Percentiles rank a stretch among this genome's conserved stretches.
phyloP scores from a whole-genome alignment of 2,329 filamentous ascomycete species.

The Colletotrichum sp. region DNA sequence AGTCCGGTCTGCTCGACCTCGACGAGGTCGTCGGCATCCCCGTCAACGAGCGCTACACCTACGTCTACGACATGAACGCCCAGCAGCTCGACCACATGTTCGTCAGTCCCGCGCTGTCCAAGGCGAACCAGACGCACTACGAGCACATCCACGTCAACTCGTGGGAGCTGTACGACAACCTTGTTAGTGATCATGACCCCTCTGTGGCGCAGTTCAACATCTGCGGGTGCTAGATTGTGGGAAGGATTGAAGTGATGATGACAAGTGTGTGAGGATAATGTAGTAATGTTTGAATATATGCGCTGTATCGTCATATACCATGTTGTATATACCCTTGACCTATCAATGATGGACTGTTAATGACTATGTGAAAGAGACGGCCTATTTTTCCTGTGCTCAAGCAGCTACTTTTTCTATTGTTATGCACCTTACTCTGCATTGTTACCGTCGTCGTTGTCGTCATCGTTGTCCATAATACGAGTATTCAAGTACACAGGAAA shows the following conservation, averaged over 20 bases:
- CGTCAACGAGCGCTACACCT: constrained; percentile 69
- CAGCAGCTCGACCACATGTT: constrained; percentile 76
- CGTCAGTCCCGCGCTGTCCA: constrained; percentile 59
- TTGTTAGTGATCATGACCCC: constrained; percentile 73
- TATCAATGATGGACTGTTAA: background rate
- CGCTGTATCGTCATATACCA: background rate
- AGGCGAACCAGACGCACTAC: constrained; percentile 45
- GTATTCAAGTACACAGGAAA: too few relatives aligned
- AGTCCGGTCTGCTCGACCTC: constrained; percentile 64
- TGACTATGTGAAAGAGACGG: background rate
- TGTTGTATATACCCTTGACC: background rate
- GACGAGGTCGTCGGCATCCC: constrained; percentile 63
- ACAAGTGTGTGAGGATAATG: background rate
- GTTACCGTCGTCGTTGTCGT: too few relatives aligned
- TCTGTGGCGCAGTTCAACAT: constrained; percentile 68
- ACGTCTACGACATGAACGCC: constrained; percentile 72
- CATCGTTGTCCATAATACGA: too few relatives aligned
- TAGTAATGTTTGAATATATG: background rate
- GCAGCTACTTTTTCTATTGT: accelerated
- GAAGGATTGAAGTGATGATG: background rate
- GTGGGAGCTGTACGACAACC: constrained; percentile 62
- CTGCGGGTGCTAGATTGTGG: constrained; percentile 43
- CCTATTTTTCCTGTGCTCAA: background rate
- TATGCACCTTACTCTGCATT: accelerated
- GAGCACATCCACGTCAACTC: constrained; percentile 77